These are phyloP conservation scores for Cucurbita maxima DNA, from an alignment of 306 rosid species.

Conservation along the genomic window DNA sequence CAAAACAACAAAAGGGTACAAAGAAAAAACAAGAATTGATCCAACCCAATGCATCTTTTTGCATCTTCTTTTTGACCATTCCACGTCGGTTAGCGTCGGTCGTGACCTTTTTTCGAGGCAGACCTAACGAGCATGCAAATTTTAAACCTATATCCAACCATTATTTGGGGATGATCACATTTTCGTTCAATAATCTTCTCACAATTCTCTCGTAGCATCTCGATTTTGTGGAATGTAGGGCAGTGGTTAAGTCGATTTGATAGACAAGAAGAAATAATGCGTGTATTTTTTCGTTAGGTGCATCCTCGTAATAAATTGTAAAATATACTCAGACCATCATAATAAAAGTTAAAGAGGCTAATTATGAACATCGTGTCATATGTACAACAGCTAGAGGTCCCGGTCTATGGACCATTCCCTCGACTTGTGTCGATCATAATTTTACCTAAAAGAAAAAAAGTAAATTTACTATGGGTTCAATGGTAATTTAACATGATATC, in stretches of 20 bases:
- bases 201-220: not conserved
- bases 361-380: not conserved
- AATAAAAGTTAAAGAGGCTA: not conserved
- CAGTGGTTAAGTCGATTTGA: not conserved
- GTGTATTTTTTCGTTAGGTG: not conserved
- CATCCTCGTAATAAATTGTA: not conserved
- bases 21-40: not conserved
- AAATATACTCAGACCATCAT: not conserved
- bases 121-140: not conserved
- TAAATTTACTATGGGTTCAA: too few relatives aligned
- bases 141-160: too few relatives aligned
- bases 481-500: too few relatives aligned
- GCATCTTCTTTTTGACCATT: slow-evolving; percentile 32
- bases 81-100: slow-evolving; percentile 7
- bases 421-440: not conserved
- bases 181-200: not conserved
- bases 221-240: not conserved
- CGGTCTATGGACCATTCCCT: not conserved
- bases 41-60: slow-evolving; percentile 2
- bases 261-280: too few relatives aligned
- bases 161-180: not conserved
- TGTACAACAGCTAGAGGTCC: not conserved
- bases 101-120: not conserved
- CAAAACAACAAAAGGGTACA: not conserved
- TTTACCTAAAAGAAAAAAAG: too few relatives aligned